Conservation (phyloP, 1,284 basidiomycete genomes). For the Irpex sp. region DNA sequence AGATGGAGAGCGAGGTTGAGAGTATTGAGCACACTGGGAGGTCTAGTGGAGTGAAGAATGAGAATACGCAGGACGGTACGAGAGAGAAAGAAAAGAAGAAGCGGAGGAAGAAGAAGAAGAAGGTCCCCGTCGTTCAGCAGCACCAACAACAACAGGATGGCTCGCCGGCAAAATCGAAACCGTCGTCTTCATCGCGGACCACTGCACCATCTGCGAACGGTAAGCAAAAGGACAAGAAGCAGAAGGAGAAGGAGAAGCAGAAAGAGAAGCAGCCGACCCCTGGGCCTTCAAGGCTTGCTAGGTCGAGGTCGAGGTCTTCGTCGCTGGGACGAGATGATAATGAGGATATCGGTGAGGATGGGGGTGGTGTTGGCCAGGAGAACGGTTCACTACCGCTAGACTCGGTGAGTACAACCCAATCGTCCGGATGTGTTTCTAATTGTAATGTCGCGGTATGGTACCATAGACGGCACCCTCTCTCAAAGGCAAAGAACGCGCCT, state of each 20-base stretch:
- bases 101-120: background rate
- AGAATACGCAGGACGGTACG: background rate
- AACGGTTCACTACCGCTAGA: background rate
- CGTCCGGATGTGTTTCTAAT: background rate
- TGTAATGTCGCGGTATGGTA: background rate
- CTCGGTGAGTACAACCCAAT: background rate
- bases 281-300: background rate
- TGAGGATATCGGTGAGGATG: too few relatives aligned
- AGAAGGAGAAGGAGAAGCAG: too few relatives aligned
- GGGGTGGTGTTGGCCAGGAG: too few relatives aligned
- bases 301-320: background rate
- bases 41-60: background rate
- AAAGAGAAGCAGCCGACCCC: background rate
- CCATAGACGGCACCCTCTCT: background rate
- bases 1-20: too few relatives aligned
- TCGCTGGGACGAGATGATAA: background rate
- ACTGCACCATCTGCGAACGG: too few relatives aligned
- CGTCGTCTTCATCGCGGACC: background rate
- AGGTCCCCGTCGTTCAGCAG: background rate
- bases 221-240: too few relatives aligned
- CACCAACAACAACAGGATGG: too few relatives aligned
- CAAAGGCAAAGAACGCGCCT: conserved; percentile 11
- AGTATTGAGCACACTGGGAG: background rate
- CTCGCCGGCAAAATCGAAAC: background rate
- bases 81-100: background rate